phyloP scores from a whole-genome alignment of 2,329 filamentous ascomycete genomes.

The Fusarium tricinctum region DNA sequence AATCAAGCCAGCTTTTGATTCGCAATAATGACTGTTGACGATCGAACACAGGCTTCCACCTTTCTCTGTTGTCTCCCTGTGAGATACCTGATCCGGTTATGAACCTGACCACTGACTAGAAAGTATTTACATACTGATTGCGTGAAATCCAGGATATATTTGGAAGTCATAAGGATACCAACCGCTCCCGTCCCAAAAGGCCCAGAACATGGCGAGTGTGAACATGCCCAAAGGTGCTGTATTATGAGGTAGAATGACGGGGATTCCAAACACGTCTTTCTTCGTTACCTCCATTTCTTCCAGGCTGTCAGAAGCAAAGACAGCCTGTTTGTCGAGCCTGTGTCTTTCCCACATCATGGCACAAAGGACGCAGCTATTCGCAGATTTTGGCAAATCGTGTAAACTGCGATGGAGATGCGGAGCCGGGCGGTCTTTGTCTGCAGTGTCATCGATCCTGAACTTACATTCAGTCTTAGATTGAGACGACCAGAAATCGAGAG shows the following conservation, averaged over 20 bases:
- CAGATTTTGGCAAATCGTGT: constrained; percentile 10
- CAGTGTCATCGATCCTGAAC: constrained; percentile 8
- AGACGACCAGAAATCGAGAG: constrained; percentile 10
- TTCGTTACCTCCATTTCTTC: background rate
- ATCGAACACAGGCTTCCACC: constrained; percentile 29
- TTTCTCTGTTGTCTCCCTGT: background rate
- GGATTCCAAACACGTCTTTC: constrained; percentile 17
- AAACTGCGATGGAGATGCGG: constrained; percentile 28
- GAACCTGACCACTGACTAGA: rapidly evolving
- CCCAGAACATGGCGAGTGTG: constrained; percentile 17
- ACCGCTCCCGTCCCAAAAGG: background rate
- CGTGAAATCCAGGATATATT: constrained; percentile 13
- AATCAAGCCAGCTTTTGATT: constrained; percentile 27
- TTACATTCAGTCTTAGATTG: constrained; percentile 5
- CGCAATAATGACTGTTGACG: constrained; percentile 26
- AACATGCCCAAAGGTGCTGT: constrained; percentile 12
- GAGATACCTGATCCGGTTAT: constrained; percentile 12
- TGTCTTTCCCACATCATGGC: constrained; percentile 33
- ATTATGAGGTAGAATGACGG: constrained; percentile 4
- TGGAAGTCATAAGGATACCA: constrained; percentile 10
- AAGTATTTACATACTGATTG: constrained; percentile 13
- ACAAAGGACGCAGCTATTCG: constrained; percentile 30
- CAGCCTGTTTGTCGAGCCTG: constrained; percentile 5
- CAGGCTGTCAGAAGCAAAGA: background rate
- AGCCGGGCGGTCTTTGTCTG: background rate